phyloP scores from a whole-genome alignment of 495 filamentous ascomycete genomes.

The Neurospora sp. region DNA sequence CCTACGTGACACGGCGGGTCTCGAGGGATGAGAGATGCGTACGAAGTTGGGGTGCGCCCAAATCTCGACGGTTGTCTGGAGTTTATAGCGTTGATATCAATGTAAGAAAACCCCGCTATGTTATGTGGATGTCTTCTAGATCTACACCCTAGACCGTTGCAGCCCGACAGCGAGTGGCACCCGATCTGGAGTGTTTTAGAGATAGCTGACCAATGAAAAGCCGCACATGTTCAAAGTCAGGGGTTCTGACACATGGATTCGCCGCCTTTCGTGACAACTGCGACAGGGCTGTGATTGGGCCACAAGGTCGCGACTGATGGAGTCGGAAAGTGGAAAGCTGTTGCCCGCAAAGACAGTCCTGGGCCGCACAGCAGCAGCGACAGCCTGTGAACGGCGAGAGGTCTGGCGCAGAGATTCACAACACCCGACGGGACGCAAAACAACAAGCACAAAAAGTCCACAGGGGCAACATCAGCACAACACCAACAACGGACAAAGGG shows the following conservation, averaged over 20 bases:
- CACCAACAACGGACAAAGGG: neutral
- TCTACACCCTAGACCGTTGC: neutral
- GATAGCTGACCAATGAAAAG: neutral
- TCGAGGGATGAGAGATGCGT: no score
- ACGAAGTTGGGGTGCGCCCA: no score
- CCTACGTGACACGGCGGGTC: neutral
- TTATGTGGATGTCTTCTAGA: neutral
- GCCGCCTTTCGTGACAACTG: conserved; percentile 10
- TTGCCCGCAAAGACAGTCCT: neutral
- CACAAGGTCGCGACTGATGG: neutral
- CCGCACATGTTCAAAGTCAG: neutral
- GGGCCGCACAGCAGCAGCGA: neutral
- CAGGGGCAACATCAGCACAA: neutral
- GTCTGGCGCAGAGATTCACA: neutral
- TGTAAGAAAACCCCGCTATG: neutral
- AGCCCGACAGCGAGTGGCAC: neutral
- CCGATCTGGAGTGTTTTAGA: neutral
- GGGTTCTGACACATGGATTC: conserved; percentile 12
- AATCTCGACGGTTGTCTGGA: neutral
- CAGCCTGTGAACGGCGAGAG: neutral
- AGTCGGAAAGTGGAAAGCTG: neutral
- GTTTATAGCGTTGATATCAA: neutral
- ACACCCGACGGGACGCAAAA: neutral
- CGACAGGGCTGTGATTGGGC: conserved; percentile 2
- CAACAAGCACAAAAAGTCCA: neutral